Percentiles rank a stretch among this genome's conserved stretches.
Evolutionary conservation across 345 rosid genomes (phyloP).

Genomic region (Pugionium cornutum): DNA sequence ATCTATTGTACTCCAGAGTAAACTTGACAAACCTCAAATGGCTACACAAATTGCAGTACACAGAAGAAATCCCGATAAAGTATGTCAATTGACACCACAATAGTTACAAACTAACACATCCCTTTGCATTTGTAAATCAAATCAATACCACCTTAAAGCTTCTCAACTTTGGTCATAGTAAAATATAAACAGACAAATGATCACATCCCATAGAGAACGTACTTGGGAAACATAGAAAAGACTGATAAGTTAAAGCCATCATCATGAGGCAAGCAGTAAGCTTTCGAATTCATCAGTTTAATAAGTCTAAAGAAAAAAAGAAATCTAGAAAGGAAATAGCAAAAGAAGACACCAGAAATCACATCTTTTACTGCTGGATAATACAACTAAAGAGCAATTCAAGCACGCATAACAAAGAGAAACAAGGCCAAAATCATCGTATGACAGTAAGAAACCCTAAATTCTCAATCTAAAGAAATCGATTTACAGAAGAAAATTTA

Average conservation of each 20-base stretch:
- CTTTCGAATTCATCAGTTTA: constrained; percentile 6
- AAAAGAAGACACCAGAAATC: background rate
- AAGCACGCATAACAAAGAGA: background rate
- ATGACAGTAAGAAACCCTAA: background rate
- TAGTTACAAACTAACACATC: constrained; percentile 1
- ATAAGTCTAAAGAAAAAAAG: constrained; percentile 5
- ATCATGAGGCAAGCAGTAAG: background rate
- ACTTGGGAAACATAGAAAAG: background rate
- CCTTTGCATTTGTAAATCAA: background rate
- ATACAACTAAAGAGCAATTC: background rate
- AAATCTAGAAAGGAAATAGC: background rate
- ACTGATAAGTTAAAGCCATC: background rate
- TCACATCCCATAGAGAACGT: no score
- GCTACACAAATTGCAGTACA: no score
- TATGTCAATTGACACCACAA: background rate
- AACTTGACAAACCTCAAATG: no score
- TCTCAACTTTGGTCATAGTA: background rate
- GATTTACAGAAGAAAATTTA: constrained; percentile 20
- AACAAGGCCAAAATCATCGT: no score
- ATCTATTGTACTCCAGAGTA: no score
- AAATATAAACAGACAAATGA: background rate
- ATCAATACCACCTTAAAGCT: background rate
- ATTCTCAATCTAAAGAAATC: constrained; percentile 4
- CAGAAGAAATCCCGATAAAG: background rate
- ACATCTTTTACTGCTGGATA: no score